Base-by-base conservation (phyloP, 2,329 filamentous ascomycete species). In the Pseudodiploospora longispora region DNA sequence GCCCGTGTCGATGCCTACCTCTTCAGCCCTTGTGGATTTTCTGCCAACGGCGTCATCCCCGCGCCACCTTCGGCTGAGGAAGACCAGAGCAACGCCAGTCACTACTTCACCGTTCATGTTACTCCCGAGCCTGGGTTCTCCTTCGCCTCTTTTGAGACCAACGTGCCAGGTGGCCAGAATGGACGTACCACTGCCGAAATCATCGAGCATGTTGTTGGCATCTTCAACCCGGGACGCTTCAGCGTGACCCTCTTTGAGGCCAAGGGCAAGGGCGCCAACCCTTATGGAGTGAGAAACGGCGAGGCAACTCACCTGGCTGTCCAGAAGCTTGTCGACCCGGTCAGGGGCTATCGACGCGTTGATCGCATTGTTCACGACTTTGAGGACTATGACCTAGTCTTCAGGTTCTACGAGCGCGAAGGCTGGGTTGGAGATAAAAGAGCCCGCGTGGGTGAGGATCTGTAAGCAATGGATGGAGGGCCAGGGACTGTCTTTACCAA, bases 71-170 rank as follows among this genome's bases (percentile, higher is more conserved):
- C 53, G 4, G 39, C 44, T 10, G 38, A 55, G 38, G 47, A 47
- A n/a, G 52, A 78, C 19, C 38, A 55, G 34, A 52, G 52, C 48
- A 72, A 72, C 42, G 70, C 76, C 4, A 84, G 80, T 35, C 89
- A 97, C 68, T 98, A 98, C 70, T 98, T 96, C 68, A 98, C 91
- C 1, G 93, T 98, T 27, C 93, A 98, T 61, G 93, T 98, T 53
- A 98, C 93, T 0, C 93, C 93, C 0, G 93, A 98, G 73, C 88
- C 91, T 10, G 82, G 95, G 58, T 98, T 91, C 72, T 96, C 90
- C 5, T 98, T 95, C 63, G 93, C 93, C 32, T 96, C 89, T 2
- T 98, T 98, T 61, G 93, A 98, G 73, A 97, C 93, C 53, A 98
- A 97, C 56, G 91, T 98, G 4, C 93, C 93, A 2, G 85, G 88